These are phyloP conservation scores for Elsinoe batatas DNA, from an alignment of 2,329 filamentous ascomycete species.

Conservation along the genomic window DNA sequence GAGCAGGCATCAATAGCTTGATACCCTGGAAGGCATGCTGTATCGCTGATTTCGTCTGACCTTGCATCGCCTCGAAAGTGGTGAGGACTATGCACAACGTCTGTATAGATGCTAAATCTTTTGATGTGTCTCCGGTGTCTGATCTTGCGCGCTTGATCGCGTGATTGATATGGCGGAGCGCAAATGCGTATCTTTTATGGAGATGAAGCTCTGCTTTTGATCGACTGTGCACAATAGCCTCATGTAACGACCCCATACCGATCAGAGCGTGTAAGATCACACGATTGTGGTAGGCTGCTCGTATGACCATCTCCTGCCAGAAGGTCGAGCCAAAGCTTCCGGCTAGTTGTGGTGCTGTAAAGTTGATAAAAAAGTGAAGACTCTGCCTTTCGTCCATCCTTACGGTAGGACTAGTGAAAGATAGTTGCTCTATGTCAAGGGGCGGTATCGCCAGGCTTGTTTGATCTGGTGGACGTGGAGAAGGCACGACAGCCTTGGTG, in stretches of 20 bases:
- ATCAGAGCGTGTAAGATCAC: neutral
- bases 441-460: neutral
- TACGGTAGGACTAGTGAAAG: neutral
- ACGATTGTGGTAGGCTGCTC: neutral
- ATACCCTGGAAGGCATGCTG: conserved; percentile 6
- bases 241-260: neutral
- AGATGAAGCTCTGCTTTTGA: neutral
- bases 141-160: conserved; percentile 2
- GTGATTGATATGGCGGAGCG: conserved; percentile 1
- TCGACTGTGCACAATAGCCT: neutral
- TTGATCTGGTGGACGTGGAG: neutral
- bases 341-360: neutral
- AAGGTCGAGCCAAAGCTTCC: conserved; percentile 3
- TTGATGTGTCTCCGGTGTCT: neutral
- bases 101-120: neutral
- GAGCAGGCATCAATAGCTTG: neutral
- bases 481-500: neutral
- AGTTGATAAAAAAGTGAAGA: conserved; percentile 1
- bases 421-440: neutral
- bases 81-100: conserved; percentile 2
- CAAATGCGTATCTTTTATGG: neutral
- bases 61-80: conserved; percentile 4
- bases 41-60: conserved; percentile 2
- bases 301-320: conserved; percentile 8
- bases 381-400: neutral